Conservation (phyloP, 176 grass and related monocot species). For the Musa itinerans region DNA sequence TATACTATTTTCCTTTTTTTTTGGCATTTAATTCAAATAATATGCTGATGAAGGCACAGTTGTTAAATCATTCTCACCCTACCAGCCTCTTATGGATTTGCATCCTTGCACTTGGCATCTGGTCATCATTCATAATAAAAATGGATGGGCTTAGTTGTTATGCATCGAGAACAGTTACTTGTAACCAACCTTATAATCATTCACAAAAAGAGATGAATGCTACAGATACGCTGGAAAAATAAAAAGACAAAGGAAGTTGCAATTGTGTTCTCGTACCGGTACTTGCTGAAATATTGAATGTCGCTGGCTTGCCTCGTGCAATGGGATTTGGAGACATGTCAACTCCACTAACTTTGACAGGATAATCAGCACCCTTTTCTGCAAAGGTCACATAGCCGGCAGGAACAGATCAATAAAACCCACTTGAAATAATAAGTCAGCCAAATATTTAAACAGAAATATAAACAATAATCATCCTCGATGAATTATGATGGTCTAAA, state of each 20-base stretch:
- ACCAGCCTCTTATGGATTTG: too few species aligned
- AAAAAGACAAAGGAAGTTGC: background rate
- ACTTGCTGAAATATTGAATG: slow-evolving; percentile 70
- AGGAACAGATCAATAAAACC: background rate
- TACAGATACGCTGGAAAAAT: background rate
- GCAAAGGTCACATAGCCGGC: background rate
- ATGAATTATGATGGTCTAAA: background rate
- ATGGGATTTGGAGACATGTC: slow-evolving; percentile 74
- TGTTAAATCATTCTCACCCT: too few species aligned
- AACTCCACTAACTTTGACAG: slow-evolving; percentile 71
- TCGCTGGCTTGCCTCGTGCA: slow-evolving; percentile 33
- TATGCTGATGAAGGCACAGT: too few species aligned
- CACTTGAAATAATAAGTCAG: background rate
- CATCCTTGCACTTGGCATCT: too few species aligned
- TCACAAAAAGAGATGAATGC: background rate
- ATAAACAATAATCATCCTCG: background rate
- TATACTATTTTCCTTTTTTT: too few species aligned
- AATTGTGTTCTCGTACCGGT: slow-evolving; percentile 39
- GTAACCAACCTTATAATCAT: background rate
- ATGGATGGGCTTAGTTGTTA: too few species aligned
- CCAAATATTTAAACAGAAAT: background rate
- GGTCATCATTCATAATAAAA: too few species aligned
- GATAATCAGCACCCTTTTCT: slow-evolving; percentile 58
- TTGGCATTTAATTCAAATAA: too few species aligned
- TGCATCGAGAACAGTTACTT: background rate